These are phyloP conservation scores for Starmerella sp. DNA, from an alignment of 805 yeast genomes.

Conservation along the genomic window DNA sequence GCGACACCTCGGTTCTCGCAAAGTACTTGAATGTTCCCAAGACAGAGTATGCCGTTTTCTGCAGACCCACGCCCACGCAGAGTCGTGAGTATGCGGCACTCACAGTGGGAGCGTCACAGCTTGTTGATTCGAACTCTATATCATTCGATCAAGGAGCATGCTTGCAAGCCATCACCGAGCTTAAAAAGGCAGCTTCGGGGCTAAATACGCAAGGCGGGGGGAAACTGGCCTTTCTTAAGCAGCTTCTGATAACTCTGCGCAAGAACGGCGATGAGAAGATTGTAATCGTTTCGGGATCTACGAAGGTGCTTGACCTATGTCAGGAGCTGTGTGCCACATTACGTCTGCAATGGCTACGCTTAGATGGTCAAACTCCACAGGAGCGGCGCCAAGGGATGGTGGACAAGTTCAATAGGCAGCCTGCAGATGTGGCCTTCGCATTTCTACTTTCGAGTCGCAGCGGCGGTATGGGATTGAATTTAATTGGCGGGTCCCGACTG, in stretches of 20 bases:
- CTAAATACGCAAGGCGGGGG: conserved; percentile 35
- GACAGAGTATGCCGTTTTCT: conserved; percentile 65
- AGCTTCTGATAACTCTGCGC: conserved; percentile 42
- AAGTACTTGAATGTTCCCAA: conserved; percentile 55
- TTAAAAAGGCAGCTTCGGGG: conserved; percentile 15
- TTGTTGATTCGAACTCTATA: neutral
- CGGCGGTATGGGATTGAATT: conserved; percentile 87
- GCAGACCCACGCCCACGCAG: conserved; percentile 48
- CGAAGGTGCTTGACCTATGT: conserved; percentile 72
- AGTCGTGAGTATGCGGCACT: neutral
- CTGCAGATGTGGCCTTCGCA: conserved; percentile 37
- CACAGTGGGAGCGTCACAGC: neutral
- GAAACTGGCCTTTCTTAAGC: conserved; percentile 50
- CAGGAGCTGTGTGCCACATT: conserved; percentile 44
- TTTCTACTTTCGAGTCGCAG: conserved; percentile 79
- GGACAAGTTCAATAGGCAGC: conserved; percentile 48
- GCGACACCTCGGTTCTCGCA: conserved; percentile 48
- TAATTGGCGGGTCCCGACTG: conserved; percentile 80
- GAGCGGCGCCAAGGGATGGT: conserved; percentile 57
- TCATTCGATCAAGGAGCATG: conserved; percentile 25
- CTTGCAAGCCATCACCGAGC: conserved; percentile 44
- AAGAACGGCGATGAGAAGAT: conserved; percentile 51
- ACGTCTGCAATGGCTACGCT: conserved; percentile 43
- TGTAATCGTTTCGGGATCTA: conserved; percentile 77
- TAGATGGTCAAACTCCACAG: conserved; percentile 78